phyloP scores from a whole-genome alignment of 352 stramenopile genomes.

The Phytopythium kandeliae region DNA sequence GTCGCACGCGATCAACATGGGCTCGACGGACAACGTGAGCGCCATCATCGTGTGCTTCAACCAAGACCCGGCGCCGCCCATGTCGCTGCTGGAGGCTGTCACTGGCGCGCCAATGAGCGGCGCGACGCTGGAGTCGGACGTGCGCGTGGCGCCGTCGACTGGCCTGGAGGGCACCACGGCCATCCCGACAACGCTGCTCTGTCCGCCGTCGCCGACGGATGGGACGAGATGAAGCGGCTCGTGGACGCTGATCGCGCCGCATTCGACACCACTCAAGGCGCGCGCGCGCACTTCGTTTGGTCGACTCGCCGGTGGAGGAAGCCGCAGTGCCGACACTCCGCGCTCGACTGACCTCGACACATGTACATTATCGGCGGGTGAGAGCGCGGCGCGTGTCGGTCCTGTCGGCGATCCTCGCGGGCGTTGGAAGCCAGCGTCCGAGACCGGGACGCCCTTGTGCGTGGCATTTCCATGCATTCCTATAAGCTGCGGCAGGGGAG shows the following conservation, averaged over 20 bases:
- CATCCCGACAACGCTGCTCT: slow-evolving; percentile 1
- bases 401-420: too few relatives aligned
- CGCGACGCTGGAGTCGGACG: slow-evolving; percentile 2
- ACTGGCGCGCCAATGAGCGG: slow-evolving; percentile 13
- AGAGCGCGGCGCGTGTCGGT: background rate
- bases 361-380: slow-evolving; percentile 1
- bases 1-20: slow-evolving; percentile 71
- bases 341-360: background rate
- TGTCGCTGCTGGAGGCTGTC: slow-evolving; percentile 26
- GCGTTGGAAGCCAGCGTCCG: background rate
- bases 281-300: too few relatives aligned
- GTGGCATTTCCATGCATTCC: background rate
- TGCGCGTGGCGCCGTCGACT: slow-evolving; percentile 10
- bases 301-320: background rate
- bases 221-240: background rate
- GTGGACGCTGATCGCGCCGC: background rate
- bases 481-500: slow-evolving; percentile 1
- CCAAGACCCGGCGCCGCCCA: slow-evolving; percentile 32
- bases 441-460: background rate
- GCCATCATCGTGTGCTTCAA: slow-evolving; percentile 78
- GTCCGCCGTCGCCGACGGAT: slow-evolving; percentile 3
- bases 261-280: too few relatives aligned
- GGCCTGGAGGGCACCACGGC: background rate
- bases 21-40: slow-evolving; percentile 82
- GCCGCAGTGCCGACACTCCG: background rate